phyloP scores from a whole-genome alignment of 2,329 filamentous ascomycete species.

The Calonectria montana region DNA sequence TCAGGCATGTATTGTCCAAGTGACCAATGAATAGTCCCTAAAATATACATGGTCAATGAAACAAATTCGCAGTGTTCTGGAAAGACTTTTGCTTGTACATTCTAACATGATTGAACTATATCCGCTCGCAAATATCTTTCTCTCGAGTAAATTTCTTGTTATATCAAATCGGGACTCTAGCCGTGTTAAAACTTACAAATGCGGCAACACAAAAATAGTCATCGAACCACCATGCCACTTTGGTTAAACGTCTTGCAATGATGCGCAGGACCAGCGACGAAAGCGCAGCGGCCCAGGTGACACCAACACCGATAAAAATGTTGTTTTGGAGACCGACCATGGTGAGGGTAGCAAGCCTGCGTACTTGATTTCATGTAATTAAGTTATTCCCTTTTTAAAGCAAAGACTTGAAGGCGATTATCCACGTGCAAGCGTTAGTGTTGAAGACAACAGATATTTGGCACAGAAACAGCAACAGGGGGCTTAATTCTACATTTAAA shows the following conservation, averaged over 20 bases:
- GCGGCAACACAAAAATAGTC: slow-evolving; percentile 38
- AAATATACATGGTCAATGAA: not conserved
- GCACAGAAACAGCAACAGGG: not conserved
- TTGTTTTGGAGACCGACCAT: slow-evolving; percentile 34
- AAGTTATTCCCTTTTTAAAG: not conserved
- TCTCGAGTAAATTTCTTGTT: slow-evolving; percentile 18
- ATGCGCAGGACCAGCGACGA: slow-evolving; percentile 34
- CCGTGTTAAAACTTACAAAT: slow-evolving; percentile 32
- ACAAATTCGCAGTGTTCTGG: accelerated
- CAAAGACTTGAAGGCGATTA: not conserved
- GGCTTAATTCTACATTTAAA: not conserved
- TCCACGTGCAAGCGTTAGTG: not conserved
- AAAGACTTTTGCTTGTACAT: slow-evolving; percentile 20
- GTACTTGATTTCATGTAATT: not conserved
- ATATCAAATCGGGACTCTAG: accelerated
- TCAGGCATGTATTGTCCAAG: slow-evolving; percentile 31
- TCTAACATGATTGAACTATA: slow-evolving; percentile 31
- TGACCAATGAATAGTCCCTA: slow-evolving; percentile 33
- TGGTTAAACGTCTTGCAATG: slow-evolving; percentile 37
- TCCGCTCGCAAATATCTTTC: slow-evolving; percentile 28
- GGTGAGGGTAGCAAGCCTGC: not conserved
- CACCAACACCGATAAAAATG: slow-evolving; percentile 26
- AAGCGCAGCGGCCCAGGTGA: slow-evolving; percentile 38
- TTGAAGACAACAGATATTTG: not conserved
- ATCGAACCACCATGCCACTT: slow-evolving; percentile 39